Base-by-base conservation (phyloP, 768 basidiomycete genomes). In the Peribolospora baueri region DNA sequence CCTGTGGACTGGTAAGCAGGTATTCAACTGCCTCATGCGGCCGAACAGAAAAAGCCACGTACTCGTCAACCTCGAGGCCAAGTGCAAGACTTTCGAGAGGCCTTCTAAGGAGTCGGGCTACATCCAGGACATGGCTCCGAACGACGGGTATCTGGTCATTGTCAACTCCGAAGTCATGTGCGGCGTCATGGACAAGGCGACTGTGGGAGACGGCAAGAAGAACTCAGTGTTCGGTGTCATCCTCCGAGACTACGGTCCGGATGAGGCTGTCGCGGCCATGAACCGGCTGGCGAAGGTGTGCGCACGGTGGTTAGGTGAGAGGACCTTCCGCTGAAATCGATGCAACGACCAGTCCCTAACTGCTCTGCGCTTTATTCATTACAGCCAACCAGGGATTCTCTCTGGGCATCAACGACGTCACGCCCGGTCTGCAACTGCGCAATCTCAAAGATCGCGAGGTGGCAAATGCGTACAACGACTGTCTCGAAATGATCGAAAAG, bases 151-250 rank as follows among this genome's bases (percentile, higher is more conserved):
- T 80, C 75, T 98, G 38, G 93, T 98, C 48, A 78, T 98, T 54
- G 79, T 88, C 59, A 98, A 97, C 66, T 87, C 84, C 64, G 90
- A 98, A 68, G 86, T 98, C 62, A 98, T 97, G 87, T 95, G 90
- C 62, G 93, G 93, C 48, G 84, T 87, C 11, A 91, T 97, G 80
- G 93, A 98, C 71, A 98, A 98, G 70, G 84, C 84, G 11, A 95
- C 87, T 0, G 81, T 97, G 3, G 93, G 93, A 54, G 83, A 85
- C 61, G 93, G 93, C 53, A 98, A 98, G 76, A 97, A 98, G 73
- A 97, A 95, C 65, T 93, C 88, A 2, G 86, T 98, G 47, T 98
- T 97, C 64, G 91, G 91, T 59, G 85, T 95, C 48, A 97, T 98
- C 61, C 76, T 95, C 71, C 74, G 91, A 56, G 93, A 98, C 68